A percentile compares a stretch with the other conserved stretches of the same genome.
phyloP scores from a whole-genome alignment of 129 eudicot genomes.

The Ambrosia artemisiifolia region DNA sequence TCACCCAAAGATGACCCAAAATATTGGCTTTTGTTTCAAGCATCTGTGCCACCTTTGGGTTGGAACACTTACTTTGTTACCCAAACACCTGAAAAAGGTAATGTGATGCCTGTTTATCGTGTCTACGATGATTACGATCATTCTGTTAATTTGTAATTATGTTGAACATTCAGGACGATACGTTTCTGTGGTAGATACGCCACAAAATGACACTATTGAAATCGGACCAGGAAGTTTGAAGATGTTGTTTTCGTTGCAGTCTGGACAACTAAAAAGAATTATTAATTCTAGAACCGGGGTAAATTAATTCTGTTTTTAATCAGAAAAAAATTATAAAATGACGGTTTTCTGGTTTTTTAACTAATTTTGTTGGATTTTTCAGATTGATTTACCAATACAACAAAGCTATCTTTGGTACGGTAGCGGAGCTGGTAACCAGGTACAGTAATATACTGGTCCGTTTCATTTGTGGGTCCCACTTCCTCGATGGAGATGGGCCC shows the following conservation, averaged over 20 bases:
- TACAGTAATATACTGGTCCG: neutral
- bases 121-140: neutral
- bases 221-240: slow-evolving; percentile 85
- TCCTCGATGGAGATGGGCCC: neutral
- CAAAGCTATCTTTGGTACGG: slow-evolving; percentile 88
- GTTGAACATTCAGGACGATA: slow-evolving; percentile 37
- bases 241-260: slow-evolving; percentile 64
- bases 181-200: slow-evolving; percentile 29
- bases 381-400: slow-evolving; percentile 81
- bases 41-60: slow-evolving; percentile 78
- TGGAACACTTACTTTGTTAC: slow-evolving; percentile 88
- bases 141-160: neutral
- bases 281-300: slow-evolving; percentile 61
- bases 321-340: neutral
- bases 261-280: slow-evolving; percentile 69
- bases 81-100: slow-evolving; percentile 53
- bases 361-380: slow-evolving; percentile 8
- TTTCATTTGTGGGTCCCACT: slow-evolving; percentile 6
- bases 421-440: slow-evolving; percentile 55
- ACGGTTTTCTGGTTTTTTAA: neutral
- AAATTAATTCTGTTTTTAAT: slow-evolving; percentile 26
- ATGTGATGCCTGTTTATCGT: neutral
- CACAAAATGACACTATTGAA: slow-evolving; percentile 49
- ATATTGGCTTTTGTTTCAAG: slow-evolving; percentile 73
- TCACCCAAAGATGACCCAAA: slow-evolving; percentile 58